phyloP scores from a whole-genome alignment of 768 basidiomycete species.

The Ramaria sp. region DNA sequence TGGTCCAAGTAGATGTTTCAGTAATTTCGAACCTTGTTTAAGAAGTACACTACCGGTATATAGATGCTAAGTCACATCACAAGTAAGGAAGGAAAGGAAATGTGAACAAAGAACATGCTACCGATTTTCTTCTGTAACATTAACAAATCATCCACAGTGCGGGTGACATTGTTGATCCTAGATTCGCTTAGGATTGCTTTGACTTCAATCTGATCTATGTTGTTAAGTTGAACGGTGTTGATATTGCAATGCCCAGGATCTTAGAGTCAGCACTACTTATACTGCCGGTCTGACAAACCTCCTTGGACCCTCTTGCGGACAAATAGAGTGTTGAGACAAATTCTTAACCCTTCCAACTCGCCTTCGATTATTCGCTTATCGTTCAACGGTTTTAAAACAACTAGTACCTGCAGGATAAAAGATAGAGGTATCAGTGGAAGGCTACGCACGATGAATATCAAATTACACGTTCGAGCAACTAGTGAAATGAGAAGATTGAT shows the following conservation, averaged over 20 bases:
- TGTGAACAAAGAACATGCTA: conserved; percentile 20
- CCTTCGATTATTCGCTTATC: conserved; percentile 87
- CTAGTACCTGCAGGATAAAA: conserved; percentile 41
- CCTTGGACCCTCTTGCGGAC: conserved; percentile 87
- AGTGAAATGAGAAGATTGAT: conserved; percentile 9
- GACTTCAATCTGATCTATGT: conserved; percentile 93
- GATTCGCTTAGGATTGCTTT: conserved; percentile 93
- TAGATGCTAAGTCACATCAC: conserved; percentile 67
- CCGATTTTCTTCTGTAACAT: conserved; percentile 95
- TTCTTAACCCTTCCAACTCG: conserved; percentile 97
- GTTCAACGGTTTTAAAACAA: conserved; percentile 94
- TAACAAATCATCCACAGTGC: conserved; percentile 91
- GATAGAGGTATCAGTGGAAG: background rate
- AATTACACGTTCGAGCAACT: conserved; percentile 97
- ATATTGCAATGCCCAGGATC: conserved; percentile 65
- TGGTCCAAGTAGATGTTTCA: background rate
- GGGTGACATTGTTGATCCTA: conserved; percentile 73
- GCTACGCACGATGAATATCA: conserved; percentile 74
- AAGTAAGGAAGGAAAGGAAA: conserved; percentile 1
- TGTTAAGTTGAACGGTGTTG: conserved; percentile 92
- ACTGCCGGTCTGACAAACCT: conserved; percentile 14
- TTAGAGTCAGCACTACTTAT: background rate
- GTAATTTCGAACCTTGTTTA: conserved; percentile 57
- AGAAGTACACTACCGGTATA: conserved; percentile 83
- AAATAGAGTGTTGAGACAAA: conserved; percentile 87